Conservation (phyloP, 805 yeast genomes). For the Metschnikowia continentalis region DNA sequence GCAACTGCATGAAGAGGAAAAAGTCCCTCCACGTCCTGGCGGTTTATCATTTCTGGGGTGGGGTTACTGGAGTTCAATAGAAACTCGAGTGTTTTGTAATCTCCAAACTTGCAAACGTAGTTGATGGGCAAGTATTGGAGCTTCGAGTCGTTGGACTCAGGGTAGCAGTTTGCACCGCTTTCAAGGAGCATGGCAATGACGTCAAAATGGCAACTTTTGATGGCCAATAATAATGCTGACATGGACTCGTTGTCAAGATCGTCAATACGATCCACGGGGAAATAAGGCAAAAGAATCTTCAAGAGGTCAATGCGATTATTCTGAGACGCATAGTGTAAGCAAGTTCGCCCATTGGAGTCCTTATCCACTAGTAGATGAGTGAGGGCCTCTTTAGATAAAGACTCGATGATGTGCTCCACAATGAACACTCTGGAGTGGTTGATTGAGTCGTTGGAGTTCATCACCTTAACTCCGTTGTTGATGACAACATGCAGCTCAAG, state of each 20-base stretch:
- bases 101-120: constrained; percentile 84
- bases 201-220: constrained; percentile 58
- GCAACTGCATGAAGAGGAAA: constrained; percentile 87
- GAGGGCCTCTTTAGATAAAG: constrained; percentile 15
- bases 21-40: constrained; percentile 81
- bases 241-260: constrained; percentile 67
- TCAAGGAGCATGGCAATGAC: constrained; percentile 30
- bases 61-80: constrained; percentile 43
- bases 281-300: constrained; percentile 36
- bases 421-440: constrained; percentile 37
- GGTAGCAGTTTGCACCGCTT: constrained; percentile 34
- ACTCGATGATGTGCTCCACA: constrained; percentile 30
- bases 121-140: constrained; percentile 74
- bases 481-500: constrained; percentile 32
- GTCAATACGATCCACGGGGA: constrained; percentile 39
- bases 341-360: constrained; percentile 73
- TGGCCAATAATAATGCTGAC: constrained; percentile 79
- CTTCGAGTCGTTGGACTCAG: constrained; percentile 45
- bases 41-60: constrained; percentile 32
- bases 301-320: constrained; percentile 45
- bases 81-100: constrained; percentile 62
- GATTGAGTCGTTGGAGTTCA: constrained; percentile 34
- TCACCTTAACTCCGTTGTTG: constrained; percentile 41
- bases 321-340: constrained; percentile 82
- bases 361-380: constrained; percentile 30